Evolutionary conservation across 176 grass and related monocot species (phyloP).

Genomic region (barley (Hordeum vulgare)): MorexV3_pseudomolecules_assembly NC_058524.1:447940120-447940619

Average conservation of each 20-base stretch:
- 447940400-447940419: constrained; percentile 46
- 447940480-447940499: constrained; percentile 75
- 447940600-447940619: neutral
- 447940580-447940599: neutral
- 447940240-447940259: constrained; percentile 51
- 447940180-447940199: constrained; percentile 40
- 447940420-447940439: constrained; percentile 54
- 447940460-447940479: constrained; percentile 75
- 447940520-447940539: constrained; percentile 37
- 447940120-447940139: constrained; percentile 46
- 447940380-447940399: constrained; percentile 60
- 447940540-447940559: constrained; percentile 24
- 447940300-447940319: neutral
- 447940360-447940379: neutral
- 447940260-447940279: constrained; percentile 38
- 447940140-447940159: constrained; percentile 51
- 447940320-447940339: neutral
- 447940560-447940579: neutral
- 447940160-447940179: constrained; percentile 24
- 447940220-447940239: constrained; percentile 48
- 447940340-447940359: neutral
- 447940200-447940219: constrained; percentile 27
- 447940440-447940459: constrained; percentile 88
- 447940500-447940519: constrained; percentile 67
- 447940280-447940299: constrained; percentile 35